Evolutionary conservation across 1,284 basidiomycete genomes (phyloP).

Genomic region (Neonothopanus nambi): DNA sequence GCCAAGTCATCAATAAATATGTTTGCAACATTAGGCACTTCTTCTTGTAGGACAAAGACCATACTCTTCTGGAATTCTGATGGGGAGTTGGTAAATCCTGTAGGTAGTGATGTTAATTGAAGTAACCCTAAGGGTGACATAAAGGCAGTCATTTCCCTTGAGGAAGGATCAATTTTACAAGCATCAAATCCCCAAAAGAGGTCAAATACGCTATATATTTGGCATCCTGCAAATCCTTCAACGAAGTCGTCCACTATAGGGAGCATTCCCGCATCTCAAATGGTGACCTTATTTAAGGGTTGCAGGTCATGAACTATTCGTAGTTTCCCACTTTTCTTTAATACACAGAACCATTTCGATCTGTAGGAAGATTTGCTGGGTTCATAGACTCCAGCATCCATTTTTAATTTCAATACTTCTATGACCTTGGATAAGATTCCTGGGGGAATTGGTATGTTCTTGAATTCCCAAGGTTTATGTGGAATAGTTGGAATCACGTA

Average conservation of each 20-base stretch:
- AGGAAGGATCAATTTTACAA: slow-evolving; percentile 22
- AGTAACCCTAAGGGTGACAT: slow-evolving; percentile 23
- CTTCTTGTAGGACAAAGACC: slow-evolving; percentile 11
- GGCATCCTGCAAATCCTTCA: neutral
- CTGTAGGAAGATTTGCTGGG: slow-evolving; percentile 37
- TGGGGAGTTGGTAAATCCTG: too few relatives aligned
- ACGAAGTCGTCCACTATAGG: slow-evolving; percentile 20
- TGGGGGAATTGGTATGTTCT: slow-evolving; percentile 28
- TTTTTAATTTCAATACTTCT: slow-evolving; percentile 16
- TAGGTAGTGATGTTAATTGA: slow-evolving; percentile 19
- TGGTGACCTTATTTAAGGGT: slow-evolving; percentile 34
- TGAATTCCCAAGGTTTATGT: slow-evolving; percentile 21
- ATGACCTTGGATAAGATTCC: slow-evolving; percentile 19
- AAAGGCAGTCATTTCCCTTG: slow-evolving; percentile 33
- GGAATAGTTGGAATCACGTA: slow-evolving; percentile 16
- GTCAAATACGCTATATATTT: slow-evolving; percentile 18
- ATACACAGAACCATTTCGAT: slow-evolving; percentile 38
- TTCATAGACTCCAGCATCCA: slow-evolving; percentile 34
- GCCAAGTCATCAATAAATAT: slow-evolving; percentile 10
- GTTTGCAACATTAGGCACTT: slow-evolving; percentile 13
- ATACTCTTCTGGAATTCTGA: slow-evolving; percentile 12
- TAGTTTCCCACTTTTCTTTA: slow-evolving; percentile 39
- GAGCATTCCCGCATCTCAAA: slow-evolving; percentile 29
- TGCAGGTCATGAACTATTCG: slow-evolving; percentile 33
- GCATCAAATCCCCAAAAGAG: slow-evolving; percentile 26